Conservation (phyloP, 1,284 basidiomycete genomes). For the Gomphus sp. region DNA sequence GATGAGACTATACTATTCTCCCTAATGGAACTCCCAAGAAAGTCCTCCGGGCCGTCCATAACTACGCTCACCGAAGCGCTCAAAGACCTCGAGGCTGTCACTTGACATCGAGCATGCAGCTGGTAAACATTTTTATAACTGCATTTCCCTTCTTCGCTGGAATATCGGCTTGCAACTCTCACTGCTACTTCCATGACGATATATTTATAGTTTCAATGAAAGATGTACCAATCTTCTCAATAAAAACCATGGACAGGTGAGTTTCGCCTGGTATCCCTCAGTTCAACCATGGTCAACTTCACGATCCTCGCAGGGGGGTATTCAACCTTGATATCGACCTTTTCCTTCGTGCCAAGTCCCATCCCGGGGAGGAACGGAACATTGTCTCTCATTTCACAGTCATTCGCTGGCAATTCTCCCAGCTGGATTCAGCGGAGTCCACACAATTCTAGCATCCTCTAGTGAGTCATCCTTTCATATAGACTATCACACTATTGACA, state of each 20-base stretch:
- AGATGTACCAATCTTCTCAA: neutral
- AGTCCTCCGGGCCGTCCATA: too few species aligned
- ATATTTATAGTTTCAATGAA: neutral
- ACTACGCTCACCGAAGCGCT: too few species aligned
- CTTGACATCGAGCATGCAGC: too few species aligned
- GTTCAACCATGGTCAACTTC: conserved; percentile 21
- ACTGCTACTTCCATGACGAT: neutral
- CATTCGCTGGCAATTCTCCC: conserved; percentile 40
- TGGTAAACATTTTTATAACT: too few species aligned
- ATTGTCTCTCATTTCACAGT: conserved; percentile 36
- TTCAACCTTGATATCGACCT: conserved; percentile 49
- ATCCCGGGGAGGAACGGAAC: conserved; percentile 33
- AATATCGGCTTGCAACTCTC: neutral
- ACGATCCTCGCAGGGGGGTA: conserved; percentile 43
- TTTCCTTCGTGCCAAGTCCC: conserved; percentile 30
- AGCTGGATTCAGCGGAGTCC: conserved; percentile 50
- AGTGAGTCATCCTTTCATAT: conserved; percentile 28
- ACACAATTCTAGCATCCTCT: conserved; percentile 44
- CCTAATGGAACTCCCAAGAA: too few species aligned
- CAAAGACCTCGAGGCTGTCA: too few species aligned
- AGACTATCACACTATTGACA: conserved; percentile 3
- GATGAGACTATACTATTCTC: too few species aligned
- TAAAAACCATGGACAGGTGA: neutral
- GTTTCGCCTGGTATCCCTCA: neutral
- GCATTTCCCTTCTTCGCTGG: neutral